phyloP scores from a whole-genome alignment of 2,329 filamentous ascomycete genomes.

The Alternaria burnsii region DNA sequence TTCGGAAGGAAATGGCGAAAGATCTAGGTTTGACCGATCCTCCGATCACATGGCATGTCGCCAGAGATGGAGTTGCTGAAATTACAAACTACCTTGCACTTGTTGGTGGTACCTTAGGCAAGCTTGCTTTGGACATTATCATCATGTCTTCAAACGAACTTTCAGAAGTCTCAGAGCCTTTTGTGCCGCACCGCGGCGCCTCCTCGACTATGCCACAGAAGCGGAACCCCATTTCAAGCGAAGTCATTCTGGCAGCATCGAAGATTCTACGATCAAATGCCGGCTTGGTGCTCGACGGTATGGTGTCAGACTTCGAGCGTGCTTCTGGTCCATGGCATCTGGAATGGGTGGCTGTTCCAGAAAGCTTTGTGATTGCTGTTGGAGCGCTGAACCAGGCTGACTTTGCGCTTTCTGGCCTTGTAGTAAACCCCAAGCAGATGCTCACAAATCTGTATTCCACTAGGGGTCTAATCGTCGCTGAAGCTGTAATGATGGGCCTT shows the following conservation, averaged over 20 bases:
- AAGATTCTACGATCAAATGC: constrained; percentile 64
- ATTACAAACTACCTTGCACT: constrained; percentile 63
- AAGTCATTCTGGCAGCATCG: constrained; percentile 64
- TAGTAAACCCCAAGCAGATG: constrained; percentile 62
- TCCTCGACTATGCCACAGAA: constrained; percentile 56
- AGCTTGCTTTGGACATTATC: constrained; percentile 65
- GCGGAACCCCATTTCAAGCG: constrained; percentile 66
- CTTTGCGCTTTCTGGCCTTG: constrained; percentile 62
- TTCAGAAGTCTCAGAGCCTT: constrained; percentile 63
- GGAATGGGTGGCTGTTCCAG: constrained; percentile 65
- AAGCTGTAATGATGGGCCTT: constrained; percentile 69
- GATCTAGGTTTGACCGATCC: constrained; percentile 60
- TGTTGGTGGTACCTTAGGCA: constrained; percentile 63
- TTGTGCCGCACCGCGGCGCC: constrained; percentile 47
- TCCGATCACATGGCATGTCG: constrained; percentile 66
- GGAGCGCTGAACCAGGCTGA: constrained; percentile 64
- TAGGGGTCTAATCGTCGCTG: constrained; percentile 63
- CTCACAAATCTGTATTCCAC: constrained; percentile 61
- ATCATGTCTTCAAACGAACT: constrained; percentile 67
- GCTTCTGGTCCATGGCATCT: constrained; percentile 67
- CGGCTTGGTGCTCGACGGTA: constrained; percentile 62
- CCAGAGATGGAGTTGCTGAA: constrained; percentile 63
- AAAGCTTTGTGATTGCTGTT: constrained; percentile 63
- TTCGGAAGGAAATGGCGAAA: constrained; percentile 59
- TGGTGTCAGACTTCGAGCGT: constrained; percentile 67